Evolutionary conservation across 352 stramenopile genomes (phyloP), one percentile per base, ranked within the genome.

Genomic region (Phytopythium chamaehyphon): DNA sequence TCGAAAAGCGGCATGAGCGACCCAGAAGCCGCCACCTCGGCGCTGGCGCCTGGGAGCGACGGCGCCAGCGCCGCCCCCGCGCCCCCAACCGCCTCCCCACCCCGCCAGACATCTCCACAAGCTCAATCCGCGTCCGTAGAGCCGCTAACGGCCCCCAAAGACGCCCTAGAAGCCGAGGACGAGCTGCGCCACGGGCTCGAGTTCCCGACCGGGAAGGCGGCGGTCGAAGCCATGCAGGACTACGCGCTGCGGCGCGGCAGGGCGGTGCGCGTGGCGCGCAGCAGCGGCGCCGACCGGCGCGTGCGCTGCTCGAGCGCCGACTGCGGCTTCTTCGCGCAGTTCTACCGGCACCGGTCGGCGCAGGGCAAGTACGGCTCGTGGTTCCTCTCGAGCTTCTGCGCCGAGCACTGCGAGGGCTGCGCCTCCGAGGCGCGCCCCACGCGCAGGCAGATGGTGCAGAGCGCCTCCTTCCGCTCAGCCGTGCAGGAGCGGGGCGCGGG

Each of bases 251-350:
- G 52, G 12, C 47, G 4, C 14, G 47, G 58, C 45, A 73, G 69
- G 54, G 40, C 51, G 2, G 64, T 73, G 4, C 46, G 47, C 21
- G 54, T 67, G 36, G 57, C 52, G 35, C 64, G 56, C 35, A 54
- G 53, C 24, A 66, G 60, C 39, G 64, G 64, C 8, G 45, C 61
- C 18, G 64, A 73, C 47, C 60, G 60, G 3, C 57, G 56, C 14
- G 24, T 73, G 24, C 51, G 56, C 40, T 69, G 60, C 39, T 43
- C 56, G 40, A 66, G 53, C 12, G 31, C 40, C 35, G 43, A 39
- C 6, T 73, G 64, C 22, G 51, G 15, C 24, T 69, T 73, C 49
- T 66, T 62, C 51, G 56, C 66, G 44, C 64, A 73, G 47, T 59
- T 69, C 36, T 69, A 73, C 39, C 40, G 59, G 6, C 54, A 71